These are phyloP conservation scores for Backusella liffmaniae DNA, from an alignment of 192 early-diverging fungal species.

Conservation along the genomic window DNA sequence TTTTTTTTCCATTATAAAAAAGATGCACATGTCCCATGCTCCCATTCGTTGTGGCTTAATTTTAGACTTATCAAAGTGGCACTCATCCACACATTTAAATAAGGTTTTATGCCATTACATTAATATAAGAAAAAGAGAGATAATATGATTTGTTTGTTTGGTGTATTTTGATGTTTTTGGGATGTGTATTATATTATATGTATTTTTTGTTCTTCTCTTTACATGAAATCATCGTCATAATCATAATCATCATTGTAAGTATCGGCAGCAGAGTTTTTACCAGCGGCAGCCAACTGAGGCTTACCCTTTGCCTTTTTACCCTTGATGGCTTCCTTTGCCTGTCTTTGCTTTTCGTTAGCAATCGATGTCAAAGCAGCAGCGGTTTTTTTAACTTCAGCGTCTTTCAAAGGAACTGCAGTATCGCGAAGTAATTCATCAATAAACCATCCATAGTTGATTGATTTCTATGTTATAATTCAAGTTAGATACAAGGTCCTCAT, in stretches of 20 bases:
- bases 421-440: constrained; percentile 67
- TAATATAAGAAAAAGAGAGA: too few relatives aligned
- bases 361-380: constrained; percentile 60
- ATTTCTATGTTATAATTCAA: constrained; percentile 16
- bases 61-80: too few relatives aligned
- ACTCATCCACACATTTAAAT: too few relatives aligned
- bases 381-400: constrained; percentile 63
- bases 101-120: background rate
- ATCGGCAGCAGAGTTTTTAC: constrained; percentile 22
- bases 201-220: constrained; percentile 11
- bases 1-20: too few relatives aligned
- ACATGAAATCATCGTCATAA: constrained; percentile 43
- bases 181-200: background rate
- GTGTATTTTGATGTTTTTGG: constrained; percentile 39
- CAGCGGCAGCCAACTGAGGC: constrained; percentile 25
- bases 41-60: too few relatives aligned
- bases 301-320: constrained; percentile 62
- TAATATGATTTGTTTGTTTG: background rate
- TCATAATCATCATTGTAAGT: constrained; percentile 23
- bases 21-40: too few relatives aligned
- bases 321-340: constrained; percentile 60
- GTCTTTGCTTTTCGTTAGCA: constrained; percentile 75
- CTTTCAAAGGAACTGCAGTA: constrained; percentile 55
- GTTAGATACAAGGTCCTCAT: background rate
- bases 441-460: constrained; percentile 47